A percentile compares a stretch with the other conserved stretches of the same genome.
Evolutionary conservation across 2,329 filamentous ascomycete genomes (phyloP).

Genomic region (Pseudogymnoascus sp.): DNA sequence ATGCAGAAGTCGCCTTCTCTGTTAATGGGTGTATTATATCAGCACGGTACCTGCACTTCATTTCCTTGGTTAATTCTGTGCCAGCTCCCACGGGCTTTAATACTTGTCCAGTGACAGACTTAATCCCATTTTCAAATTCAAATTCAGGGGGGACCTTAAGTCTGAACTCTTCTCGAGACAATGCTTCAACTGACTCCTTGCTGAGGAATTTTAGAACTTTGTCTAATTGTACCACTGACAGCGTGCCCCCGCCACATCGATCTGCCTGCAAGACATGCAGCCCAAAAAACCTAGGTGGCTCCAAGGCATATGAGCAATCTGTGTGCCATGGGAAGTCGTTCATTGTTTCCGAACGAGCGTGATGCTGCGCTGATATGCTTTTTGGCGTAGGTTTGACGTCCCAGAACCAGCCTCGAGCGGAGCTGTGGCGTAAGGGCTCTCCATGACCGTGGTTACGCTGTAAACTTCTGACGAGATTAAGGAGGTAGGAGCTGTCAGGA

Average conservation of each 20-base stretch:
- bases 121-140: constrained; percentile 20
- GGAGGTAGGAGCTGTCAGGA: constrained; percentile 19
- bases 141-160: constrained; percentile 30
- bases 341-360: constrained; percentile 24
- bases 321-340: constrained; percentile 30
- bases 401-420: constrained; percentile 25
- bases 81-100: constrained; percentile 15
- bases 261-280: constrained; percentile 26
- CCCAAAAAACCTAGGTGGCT: constrained; percentile 25
- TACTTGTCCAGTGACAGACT: constrained; percentile 22
- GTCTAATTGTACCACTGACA: constrained; percentile 20
- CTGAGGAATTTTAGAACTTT: constrained; percentile 18
- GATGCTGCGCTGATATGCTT: constrained; percentile 11
- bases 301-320: constrained; percentile 25
- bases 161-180: constrained; percentile 20
- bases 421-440: constrained; percentile 22
- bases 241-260: constrained; percentile 21
- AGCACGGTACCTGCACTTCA: constrained; percentile 22
- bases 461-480: constrained; percentile 17
- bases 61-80: constrained; percentile 16
- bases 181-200: constrained; percentile 12
- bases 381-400: constrained; percentile 24
- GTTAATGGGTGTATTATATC: constrained; percentile 29
- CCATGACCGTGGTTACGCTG: constrained; percentile 17
- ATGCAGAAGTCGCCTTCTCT: constrained; percentile 22